A percentile compares a stretch with the other conserved stretches of the same genome.
These are phyloP conservation scores for Eucalyptus marginata DNA, from an alignment of 345 rosid species.

Conservation along the genomic window DNA sequence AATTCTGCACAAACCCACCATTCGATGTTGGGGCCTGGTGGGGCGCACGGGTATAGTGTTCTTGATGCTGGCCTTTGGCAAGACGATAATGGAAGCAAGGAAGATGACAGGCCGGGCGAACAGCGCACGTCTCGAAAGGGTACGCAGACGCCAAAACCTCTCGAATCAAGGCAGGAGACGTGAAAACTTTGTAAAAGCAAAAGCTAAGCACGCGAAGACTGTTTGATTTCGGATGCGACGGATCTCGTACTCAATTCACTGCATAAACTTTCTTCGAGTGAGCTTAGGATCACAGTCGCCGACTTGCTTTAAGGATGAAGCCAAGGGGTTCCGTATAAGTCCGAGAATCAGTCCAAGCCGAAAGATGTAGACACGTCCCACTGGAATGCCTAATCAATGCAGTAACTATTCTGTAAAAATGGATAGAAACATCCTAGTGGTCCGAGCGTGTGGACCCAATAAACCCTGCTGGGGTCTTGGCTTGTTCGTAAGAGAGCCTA, in stretches of 20 bases:
- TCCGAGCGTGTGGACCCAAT: background rate
- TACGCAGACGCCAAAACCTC: background rate
- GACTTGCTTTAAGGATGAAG: background rate
- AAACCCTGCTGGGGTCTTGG: background rate
- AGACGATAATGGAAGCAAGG: background rate
- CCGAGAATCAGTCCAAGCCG: background rate
- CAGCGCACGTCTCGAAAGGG: background rate
- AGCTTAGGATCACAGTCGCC: background rate
- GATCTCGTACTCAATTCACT: background rate
- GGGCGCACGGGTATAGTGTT: background rate
- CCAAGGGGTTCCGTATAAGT: rapidly evolving
- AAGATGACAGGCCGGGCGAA: background rate
- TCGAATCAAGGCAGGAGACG: background rate
- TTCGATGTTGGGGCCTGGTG: background rate
- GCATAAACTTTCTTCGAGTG: background rate
- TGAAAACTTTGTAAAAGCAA: background rate
- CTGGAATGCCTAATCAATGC: background rate
- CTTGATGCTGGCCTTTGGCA: background rate
- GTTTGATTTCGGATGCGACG: background rate
- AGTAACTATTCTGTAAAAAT: background rate
- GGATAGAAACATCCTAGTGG: background rate
- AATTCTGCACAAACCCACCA: background rate
- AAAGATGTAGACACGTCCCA: background rate
- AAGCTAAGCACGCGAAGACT: background rate
- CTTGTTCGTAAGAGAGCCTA: background rate